Conservation (phyloP, 306 rosid species). For the Gastrolobium villosum region DNA sequence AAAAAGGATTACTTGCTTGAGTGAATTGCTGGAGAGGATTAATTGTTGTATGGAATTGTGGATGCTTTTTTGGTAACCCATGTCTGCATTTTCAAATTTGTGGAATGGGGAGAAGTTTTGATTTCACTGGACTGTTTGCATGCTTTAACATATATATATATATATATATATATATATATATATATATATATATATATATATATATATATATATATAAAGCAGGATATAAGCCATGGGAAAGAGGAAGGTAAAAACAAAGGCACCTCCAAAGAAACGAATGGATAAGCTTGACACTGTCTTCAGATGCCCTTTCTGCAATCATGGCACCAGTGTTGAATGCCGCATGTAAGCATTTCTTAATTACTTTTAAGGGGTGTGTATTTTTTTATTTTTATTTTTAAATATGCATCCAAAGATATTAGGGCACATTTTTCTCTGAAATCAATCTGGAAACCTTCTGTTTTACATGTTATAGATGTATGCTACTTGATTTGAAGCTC, state of each 20-base stretch:
- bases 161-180: slow-evolving; percentile 14
- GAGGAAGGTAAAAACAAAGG: slow-evolving; percentile 81
- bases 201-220: background rate
- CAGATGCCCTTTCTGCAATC: too few species aligned
- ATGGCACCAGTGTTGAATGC: too few species aligned
- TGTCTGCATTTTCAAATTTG: background rate
- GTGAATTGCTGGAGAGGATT: slow-evolving; percentile 9
- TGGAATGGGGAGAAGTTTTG: slow-evolving; percentile 8
- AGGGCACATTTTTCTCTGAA: background rate
- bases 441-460: background rate
- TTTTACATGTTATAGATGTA: background rate
- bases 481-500: background rate
- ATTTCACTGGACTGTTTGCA: slow-evolving; percentile 13
- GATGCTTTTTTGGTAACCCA: background rate
- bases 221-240: slow-evolving; percentile 68
- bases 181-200: too few species aligned
- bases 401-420: background rate
- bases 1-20: background rate
- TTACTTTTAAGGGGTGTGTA: background rate
- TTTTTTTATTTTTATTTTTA: background rate
- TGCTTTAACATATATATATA: too few species aligned
- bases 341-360: slow-evolving; percentile 64
- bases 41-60: background rate
- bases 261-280: slow-evolving; percentile 81
- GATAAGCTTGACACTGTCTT: slow-evolving; percentile 69